A percentile compares a stretch with the other conserved stretches of the same genome.
Conservation (phyloP, 2,329 filamentous ascomycete species). For the Stagonosporopsis tanaceti region DNA sequence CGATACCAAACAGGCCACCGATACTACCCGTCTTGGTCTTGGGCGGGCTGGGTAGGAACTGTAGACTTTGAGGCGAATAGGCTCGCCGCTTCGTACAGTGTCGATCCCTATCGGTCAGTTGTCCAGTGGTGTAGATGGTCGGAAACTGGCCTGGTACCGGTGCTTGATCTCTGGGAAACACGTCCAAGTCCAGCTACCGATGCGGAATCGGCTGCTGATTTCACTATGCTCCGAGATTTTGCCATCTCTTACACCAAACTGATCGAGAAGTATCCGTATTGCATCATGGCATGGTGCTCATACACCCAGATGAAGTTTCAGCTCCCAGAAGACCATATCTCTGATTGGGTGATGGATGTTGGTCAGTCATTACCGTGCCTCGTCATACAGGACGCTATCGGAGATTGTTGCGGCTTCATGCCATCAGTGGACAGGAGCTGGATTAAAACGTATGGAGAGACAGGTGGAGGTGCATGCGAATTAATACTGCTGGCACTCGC, state of each 20-base stretch:
- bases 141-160: background rate
- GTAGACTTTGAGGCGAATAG: constrained; percentile 1
- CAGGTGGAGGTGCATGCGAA: constrained; percentile 2
- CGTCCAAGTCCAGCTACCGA: background rate
- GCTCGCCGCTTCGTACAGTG: background rate
- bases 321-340: background rate
- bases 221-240: background rate
- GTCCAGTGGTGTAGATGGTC: constrained; percentile 3
- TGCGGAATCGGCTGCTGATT: background rate
- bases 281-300: background rate
- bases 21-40: constrained; percentile 3
- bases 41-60: constrained; percentile 2
- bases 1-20: background rate
- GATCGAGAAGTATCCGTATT: background rate
- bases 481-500: background rate
- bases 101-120: background rate
- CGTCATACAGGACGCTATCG: background rate
- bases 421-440: background rate
- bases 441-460: background rate
- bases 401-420: background rate
- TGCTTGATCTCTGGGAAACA: background rate
- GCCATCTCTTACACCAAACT: background rate
- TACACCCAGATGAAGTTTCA: background rate
- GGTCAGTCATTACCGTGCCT: constrained; percentile 1
- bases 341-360: background rate